These are phyloP conservation scores for Vitis rotundifolia DNA, from an alignment of 164 flowering plant genomes.

Conservation along the genomic window DNA sequence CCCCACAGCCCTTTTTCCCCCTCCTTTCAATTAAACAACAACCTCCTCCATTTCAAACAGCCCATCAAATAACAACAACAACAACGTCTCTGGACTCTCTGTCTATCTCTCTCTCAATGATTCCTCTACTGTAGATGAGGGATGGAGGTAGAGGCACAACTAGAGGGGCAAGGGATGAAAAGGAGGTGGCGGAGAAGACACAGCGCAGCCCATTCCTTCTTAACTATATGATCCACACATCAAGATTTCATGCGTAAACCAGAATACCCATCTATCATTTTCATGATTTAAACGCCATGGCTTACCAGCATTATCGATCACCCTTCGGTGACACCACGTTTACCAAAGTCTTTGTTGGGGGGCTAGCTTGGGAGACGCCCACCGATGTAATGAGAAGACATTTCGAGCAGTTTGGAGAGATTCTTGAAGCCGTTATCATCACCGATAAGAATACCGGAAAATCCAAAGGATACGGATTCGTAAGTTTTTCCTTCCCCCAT, in stretches of 20 bases:
- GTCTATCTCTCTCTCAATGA: slow-evolving; percentile 21
- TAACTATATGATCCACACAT: too few relatives aligned
- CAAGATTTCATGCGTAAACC: background rate
- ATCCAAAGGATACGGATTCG: slow-evolving; percentile 97
- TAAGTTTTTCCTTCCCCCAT: slow-evolving; percentile 29
- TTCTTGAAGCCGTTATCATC: slow-evolving; percentile 92
- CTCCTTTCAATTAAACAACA: background rate
- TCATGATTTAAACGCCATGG: slow-evolving; percentile 35
- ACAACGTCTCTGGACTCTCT: background rate
- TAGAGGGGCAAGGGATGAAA: slow-evolving; percentile 1
- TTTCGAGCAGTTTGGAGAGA: slow-evolving; percentile 89
- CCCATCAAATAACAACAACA: slow-evolving; percentile 7
- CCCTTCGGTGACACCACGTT: slow-evolving; percentile 89
- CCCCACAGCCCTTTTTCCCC: background rate
- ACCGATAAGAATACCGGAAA: slow-evolving; percentile 75
- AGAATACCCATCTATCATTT: background rate
- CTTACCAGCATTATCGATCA: slow-evolving; percentile 67
- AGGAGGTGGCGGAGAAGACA: slow-evolving; percentile 8
- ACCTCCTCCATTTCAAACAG: slow-evolving; percentile 3
- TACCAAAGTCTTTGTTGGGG: slow-evolving; percentile 92
- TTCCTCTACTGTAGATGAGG: slow-evolving; percentile 4
- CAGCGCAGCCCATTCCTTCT: too few relatives aligned
- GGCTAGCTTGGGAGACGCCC: slow-evolving; percentile 95
- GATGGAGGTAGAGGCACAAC: slow-evolving; percentile 19
- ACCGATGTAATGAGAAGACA: slow-evolving; percentile 73